These are phyloP conservation scores for Aspergillus aculeatus DNA, from an alignment of 2,329 filamentous ascomycete genomes.

Conservation along the genomic window DNA sequence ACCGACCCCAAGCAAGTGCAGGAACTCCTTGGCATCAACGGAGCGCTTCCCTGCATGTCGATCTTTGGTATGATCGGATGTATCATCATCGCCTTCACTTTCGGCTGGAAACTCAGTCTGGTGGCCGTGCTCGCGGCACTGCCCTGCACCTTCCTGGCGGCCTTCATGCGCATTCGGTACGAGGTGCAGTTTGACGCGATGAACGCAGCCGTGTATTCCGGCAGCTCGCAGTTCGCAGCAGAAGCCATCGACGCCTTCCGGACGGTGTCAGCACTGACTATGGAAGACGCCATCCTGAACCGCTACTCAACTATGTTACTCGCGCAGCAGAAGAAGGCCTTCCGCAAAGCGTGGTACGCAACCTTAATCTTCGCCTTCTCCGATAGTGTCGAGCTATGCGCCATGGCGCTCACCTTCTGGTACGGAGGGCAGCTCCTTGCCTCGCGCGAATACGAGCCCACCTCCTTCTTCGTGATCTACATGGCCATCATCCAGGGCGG, in stretches of 20 bases:
- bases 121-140: constrained; percentile 62
- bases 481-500: constrained; percentile 66
- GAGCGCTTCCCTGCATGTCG: constrained; percentile 57
- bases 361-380: constrained; percentile 68
- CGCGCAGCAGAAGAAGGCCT: constrained; percentile 60
- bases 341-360: constrained; percentile 60
- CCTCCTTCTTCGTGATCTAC: constrained; percentile 59
- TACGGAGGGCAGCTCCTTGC: constrained; percentile 58
- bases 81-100: constrained; percentile 66
- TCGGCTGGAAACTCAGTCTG: constrained; percentile 74
- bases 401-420: constrained; percentile 63
- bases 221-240: constrained; percentile 71
- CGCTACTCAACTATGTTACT: constrained; percentile 62
- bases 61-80: constrained; percentile 66
- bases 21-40: constrained; percentile 51
- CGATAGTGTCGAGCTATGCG: constrained; percentile 64
- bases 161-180: constrained; percentile 58
- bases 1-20: constrained; percentile 52
- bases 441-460: constrained; percentile 48
- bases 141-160: constrained; percentile 51
- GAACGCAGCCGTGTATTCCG: constrained; percentile 66
- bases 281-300: constrained; percentile 64
- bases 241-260: constrained; percentile 73
- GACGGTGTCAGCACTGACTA: constrained; percentile 68
- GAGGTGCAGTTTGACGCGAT: constrained; percentile 68